A percentile compares a stretch with the other conserved stretches of the same genome.
These are phyloP conservation scores for Wickerhamomyces rabaulensis DNA, from an alignment of 805 yeast genomes.

Conservation along the genomic window DNA sequence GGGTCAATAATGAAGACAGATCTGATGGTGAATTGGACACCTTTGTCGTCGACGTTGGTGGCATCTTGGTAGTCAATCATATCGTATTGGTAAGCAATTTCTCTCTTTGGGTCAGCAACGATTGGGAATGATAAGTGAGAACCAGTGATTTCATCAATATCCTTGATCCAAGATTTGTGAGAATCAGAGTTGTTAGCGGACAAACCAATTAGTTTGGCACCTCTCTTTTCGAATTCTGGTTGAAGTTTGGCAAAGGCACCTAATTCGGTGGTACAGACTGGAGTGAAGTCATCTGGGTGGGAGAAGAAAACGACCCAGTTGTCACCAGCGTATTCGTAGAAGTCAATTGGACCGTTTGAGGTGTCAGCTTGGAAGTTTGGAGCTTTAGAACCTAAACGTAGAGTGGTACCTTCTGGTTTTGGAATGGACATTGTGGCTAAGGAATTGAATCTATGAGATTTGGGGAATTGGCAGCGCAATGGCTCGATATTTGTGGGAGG, in stretches of 20 bases:
- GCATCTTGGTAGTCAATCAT: conserved; percentile 72
- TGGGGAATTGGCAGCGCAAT: not conserved
- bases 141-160: conserved; percentile 64
- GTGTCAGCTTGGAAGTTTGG: conserved; percentile 65
- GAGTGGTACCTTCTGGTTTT: conserved; percentile 32
- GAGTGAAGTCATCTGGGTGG: conserved; percentile 77
- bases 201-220: conserved; percentile 62
- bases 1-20: conserved; percentile 73
- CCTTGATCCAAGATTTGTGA: conserved; percentile 66
- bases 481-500: not conserved
- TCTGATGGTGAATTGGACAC: conserved; percentile 63
- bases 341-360: conserved; percentile 56
- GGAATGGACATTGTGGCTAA: conserved; percentile 32
- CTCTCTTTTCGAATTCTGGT: conserved; percentile 62
- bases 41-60: conserved; percentile 58
- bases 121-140: conserved; percentile 57
- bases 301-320: conserved; percentile 66
- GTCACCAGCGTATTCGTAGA: conserved; percentile 58
- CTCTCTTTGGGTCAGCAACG: conserved; percentile 59
- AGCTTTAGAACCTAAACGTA: conserved; percentile 56
- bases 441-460: not conserved
- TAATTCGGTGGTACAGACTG: conserved; percentile 74
- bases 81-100: conserved; percentile 57
- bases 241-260: conserved; percentile 71
- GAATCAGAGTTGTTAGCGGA: conserved; percentile 60